Base-by-base conservation (phyloP, 352 stramenopile genomes). In the Pythium sp. region DNA sequence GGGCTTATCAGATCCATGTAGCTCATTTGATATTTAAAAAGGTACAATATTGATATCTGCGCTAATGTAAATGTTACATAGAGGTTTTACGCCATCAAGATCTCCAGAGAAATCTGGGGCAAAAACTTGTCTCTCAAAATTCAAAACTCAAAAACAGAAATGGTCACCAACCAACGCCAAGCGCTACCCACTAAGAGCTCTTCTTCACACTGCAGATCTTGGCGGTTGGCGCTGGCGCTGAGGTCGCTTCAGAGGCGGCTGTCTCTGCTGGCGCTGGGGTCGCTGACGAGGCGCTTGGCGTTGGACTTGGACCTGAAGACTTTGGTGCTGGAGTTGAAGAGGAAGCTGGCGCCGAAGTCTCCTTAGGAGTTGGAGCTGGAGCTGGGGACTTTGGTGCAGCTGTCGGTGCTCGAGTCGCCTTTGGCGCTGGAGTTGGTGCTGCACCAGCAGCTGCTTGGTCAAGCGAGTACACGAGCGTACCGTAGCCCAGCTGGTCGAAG, bases 401-500 rank as follows among this genome's bases (percentile, higher is more conserved):
- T 36, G 24, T 57, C 8, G 54, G 28, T 0, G 28, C 18, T 43
- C 15, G 2, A 18, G 12, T 43, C 18, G 18, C 15, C 46, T n/a
- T 24, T 24, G 46, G 46, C 3, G 15, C 38, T 64, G 59, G 36
- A 65, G 26, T 20, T 26, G 43, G 46, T 24, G 43, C 11, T 49
- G 20, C 41, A 14, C 14, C 34, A 62, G 8, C 5, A 22, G 24
- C 26, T 8, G 38, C 34, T n/a, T 20, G 12, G 5, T 64, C 59
- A 36, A 67, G 38, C 8, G 54, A 66, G 67, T 63, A 72, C 14
- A 63, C 53, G 62, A 72, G 61, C n/a, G 67, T 70, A 26, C 67
- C 62, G 49, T 70, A 72, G 30, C 62, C 67, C 30, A 72, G 62
- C 62, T 72, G 67, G 34, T 72, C 67, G 47, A 53, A 70, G 20